Percentiles rank a stretch among this genome's conserved stretches.
These are phyloP conservation scores for Erodium maritimum DNA, from an alignment of 345 rosid species.

Conservation along the genomic window DNA sequence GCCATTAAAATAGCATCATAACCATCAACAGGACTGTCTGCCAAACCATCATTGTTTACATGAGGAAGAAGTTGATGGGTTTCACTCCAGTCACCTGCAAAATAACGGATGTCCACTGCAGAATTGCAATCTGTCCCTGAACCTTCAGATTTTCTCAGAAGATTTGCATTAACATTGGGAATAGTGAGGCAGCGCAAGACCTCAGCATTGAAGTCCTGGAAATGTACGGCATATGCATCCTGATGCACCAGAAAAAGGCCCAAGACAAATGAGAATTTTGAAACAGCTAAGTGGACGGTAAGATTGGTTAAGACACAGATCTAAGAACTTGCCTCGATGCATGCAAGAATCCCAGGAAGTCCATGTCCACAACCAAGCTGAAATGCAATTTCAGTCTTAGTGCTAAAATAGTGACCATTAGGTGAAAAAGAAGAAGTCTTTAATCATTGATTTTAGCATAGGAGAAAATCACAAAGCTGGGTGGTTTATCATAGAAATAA, in stretches of 20 bases:
- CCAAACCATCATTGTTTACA: constrained; percentile 14
- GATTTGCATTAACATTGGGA: constrained; percentile 57
- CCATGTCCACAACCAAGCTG: constrained; percentile 98
- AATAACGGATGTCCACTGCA: constrained; percentile 34
- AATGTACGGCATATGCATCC: constrained; percentile 63
- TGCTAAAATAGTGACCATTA: background rate
- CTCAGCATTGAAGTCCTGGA: constrained; percentile 91
- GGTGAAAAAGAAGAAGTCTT: no score
- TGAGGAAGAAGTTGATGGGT: constrained; percentile 53
- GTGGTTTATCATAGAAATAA: background rate
- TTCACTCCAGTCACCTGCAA: constrained; percentile 86
- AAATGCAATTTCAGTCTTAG: constrained; percentile 10
- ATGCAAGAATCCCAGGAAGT: constrained; percentile 75
- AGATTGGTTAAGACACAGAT: constrained; percentile 1
- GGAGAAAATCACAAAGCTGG: background rate
- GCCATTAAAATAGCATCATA: constrained; percentile 85
- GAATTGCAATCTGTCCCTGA: constrained; percentile 10
- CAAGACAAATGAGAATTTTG: constrained; percentile 1
- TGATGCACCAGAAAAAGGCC: constrained; percentile 15
- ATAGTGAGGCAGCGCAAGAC: constrained; percentile 74
- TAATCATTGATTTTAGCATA: no score
- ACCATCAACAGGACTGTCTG: constrained; percentile 16
- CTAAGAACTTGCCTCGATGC: constrained; percentile 47
- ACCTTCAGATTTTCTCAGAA: constrained; percentile 15
- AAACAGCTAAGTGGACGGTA: constrained; percentile 1